Evolutionary conservation across 2,329 filamentous ascomycete species (phyloP), one percentile per base, ranked within the genome.

Genomic region (Fusarium virguliforme): DNA sequence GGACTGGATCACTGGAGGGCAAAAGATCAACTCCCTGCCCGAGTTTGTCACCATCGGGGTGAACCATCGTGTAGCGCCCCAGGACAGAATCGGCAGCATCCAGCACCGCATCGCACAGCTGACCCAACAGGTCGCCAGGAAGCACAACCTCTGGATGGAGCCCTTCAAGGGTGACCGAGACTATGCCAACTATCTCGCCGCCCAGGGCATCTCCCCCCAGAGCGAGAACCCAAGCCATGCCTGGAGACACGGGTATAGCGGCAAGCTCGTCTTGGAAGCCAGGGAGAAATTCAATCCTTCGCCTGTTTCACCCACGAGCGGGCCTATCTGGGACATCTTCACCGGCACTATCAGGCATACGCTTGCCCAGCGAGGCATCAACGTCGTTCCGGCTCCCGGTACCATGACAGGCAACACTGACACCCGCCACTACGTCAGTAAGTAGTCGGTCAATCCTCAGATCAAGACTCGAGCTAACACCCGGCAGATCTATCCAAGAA

Each of bases 21-120:
- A 87, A 41, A 92, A 92, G 79, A 85, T 86, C 73, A 92, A 92
- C 64, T 88, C 90, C 0, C 83, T 92, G 13, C 91, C 91, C 0
- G 90, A 92, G 74, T 82, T 83, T n/a, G 87, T 85, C 0, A 81
- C 81, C 0, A 81, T 87, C 0, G 83, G 86, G 0, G 85, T 92
- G 56, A 91, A 92, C 77, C 87, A 85, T 80, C 87, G 83, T 0
- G 41, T 40, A 8, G 54, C 37, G 2, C 60, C 60, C 0, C 68
- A 68, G 12, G 68, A 71, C 8, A 71, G 53, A 4, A 34, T 65
- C 4, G 60, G 57, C 0, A 46, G 32, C 1, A 37, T 65, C 3
- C 48, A 65, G 5, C 35, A 71, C 12, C 22, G 61, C 1, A 48
- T 65, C 0, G 34, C 37, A 0, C 15, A 53, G 4, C 15, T 68